Evolutionary conservation across 768 basidiomycete genomes (phyloP), one percentile per base, ranked within the genome.

Genomic region (Kwoniella newhampshirensis): DNA sequence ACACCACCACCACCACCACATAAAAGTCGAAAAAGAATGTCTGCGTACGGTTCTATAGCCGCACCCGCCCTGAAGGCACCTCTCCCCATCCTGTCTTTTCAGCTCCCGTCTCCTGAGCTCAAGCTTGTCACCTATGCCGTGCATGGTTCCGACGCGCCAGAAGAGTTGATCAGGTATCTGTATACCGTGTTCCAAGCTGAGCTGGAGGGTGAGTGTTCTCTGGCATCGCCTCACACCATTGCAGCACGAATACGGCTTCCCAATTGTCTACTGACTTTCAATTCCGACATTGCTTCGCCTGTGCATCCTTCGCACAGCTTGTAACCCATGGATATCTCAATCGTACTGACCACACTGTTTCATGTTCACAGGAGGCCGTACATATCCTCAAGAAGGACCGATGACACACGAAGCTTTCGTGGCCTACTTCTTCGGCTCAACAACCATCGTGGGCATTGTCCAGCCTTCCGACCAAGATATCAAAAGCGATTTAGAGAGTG

Each of bases 341-440:
- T n/a, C n/a, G n/a, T n/a, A n/a, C n/a, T n/a, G n/a, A n/a, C n/a
- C n/a, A n/a, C n/a, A n/a, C n/a, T n/a, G n/a, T n/a, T 32, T 32
- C 32, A 32, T 13, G 32, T 32, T 32, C 32, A 13, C 45, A 76
- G 76, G 63, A 43, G 92, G 92, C 1, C 67, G 79, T 60, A 90
- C 91, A 7, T 94, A 93, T 75, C 91, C 91, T 0, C 91, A 93
- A 76, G 88, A 91, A 75, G 75, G 71, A 8, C 63, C 69, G 17
- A 74, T 81, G 54, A 73, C 77, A 5, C 79, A 80, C 21, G 76
- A 81, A 28, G 77, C 80, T 2, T 96, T 91, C 76, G 82, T 81
- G 56, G 79, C 80, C 11, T 91, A 90, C 75, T 92, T 87, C 76
- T 88, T 89, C 65, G 82, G 84, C 0, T 86, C 82, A 20, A 88